Conservation (phyloP, 2,329 filamentous ascomycete genomes). For the Pyricularia pennisetigena region DNA sequence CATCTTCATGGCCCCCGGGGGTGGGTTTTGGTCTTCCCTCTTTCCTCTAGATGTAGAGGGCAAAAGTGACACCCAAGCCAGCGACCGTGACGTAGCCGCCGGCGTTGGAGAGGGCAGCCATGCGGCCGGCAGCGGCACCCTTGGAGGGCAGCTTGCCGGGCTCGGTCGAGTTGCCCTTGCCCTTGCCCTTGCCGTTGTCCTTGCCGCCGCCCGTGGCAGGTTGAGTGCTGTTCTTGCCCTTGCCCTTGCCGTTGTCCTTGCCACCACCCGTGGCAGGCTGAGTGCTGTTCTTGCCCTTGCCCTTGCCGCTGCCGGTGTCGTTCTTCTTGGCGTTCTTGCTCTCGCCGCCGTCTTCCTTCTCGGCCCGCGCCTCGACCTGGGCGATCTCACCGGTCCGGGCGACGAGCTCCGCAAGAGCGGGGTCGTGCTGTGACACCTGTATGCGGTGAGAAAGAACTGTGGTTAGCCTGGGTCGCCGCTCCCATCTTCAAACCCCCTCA, state of each 20-base stretch:
- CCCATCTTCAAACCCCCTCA: too few species aligned
- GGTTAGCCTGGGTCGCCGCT: background rate
- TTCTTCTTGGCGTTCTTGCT: background rate
- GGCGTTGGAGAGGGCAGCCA: background rate
- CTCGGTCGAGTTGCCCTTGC: background rate
- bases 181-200: background rate
- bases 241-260: background rate
- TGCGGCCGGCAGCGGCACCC: background rate
- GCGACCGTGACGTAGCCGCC: slow-evolving; percentile 1
- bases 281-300: background rate
- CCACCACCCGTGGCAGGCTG: background rate
- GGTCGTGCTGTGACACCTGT: background rate
- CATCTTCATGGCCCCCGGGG: too few species aligned
- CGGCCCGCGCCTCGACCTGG: background rate
- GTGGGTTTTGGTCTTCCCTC: too few species aligned
- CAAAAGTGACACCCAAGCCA: slow-evolving; percentile 1
- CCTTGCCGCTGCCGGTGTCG: background rate
- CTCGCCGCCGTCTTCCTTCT: background rate
- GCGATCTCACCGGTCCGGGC: background rate
- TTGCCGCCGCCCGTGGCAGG: background rate
- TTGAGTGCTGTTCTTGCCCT: background rate
- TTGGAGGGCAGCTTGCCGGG: background rate
- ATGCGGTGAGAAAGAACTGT: background rate
- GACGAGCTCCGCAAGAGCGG: background rate
- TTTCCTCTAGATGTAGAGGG: background rate